These are phyloP conservation scores for Corylus americana DNA, from an alignment of 306 rosid genomes.

Conservation along the genomic window DNA sequence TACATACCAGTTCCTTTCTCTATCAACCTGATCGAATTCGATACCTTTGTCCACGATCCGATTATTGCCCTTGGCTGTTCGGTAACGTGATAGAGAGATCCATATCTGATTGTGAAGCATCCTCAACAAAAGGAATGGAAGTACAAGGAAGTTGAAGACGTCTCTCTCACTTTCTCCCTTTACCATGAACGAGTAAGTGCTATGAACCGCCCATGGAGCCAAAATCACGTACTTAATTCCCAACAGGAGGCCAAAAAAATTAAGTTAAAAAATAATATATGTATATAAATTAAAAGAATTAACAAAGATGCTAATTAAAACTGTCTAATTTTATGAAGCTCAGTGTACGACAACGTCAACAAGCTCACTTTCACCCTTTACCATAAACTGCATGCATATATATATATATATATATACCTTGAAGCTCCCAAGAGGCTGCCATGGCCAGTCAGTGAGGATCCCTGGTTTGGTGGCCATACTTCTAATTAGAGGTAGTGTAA, in stretches of 20 bases:
- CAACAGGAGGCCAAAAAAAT: background rate
- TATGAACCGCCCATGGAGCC: background rate
- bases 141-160: background rate
- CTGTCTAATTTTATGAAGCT: no score
- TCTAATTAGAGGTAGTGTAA: no score
- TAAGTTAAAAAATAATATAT: background rate
- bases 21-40: constrained; percentile 44
- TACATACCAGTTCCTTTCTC: constrained; percentile 38
- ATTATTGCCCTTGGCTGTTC: constrained; percentile 10
- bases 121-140: background rate
- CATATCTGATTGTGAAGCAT: constrained; percentile 35
- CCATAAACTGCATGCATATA: no score
- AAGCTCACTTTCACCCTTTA: no score
- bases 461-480: no score
- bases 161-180: background rate
- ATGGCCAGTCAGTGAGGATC: no score
- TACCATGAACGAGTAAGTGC: background rate
- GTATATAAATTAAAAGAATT: no score
- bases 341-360: no score
- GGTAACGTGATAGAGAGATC: constrained; percentile 29
- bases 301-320: no score
- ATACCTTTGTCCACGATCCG: constrained; percentile 30
- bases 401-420: no score
- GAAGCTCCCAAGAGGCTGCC: no score
- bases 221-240: background rate